These are phyloP conservation scores for Laburnicola sp. DNA, from an alignment of 2,329 filamentous ascomycete genomes.

Conservation along the genomic window DNA sequence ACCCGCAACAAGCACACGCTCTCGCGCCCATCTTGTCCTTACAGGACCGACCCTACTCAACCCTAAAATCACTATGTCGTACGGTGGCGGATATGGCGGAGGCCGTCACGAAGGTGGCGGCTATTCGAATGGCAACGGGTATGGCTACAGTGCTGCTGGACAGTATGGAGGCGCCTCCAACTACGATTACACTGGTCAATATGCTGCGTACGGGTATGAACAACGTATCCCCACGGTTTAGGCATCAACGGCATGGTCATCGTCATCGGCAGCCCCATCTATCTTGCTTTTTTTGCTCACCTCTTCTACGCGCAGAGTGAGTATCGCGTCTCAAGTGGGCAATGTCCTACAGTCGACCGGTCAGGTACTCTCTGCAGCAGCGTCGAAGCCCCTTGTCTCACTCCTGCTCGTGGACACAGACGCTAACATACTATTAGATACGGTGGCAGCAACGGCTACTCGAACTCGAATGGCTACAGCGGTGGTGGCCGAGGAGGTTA, in stretches of 20 bases:
- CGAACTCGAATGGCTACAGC: too few relatives aligned
- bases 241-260: slow-evolving; percentile 45
- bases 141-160: slow-evolving; percentile 49
- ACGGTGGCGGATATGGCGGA: slow-evolving; percentile 56
- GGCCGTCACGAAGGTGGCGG: slow-evolving; percentile 53
- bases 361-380: slow-evolving; percentile 32
- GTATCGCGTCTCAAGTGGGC: slow-evolving; percentile 29
- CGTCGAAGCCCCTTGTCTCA: slow-evolving; percentile 35
- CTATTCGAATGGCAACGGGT: slow-evolving; percentile 56
- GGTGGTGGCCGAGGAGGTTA: slow-evolving; percentile 24
- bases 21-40: slow-evolving; percentile 29
- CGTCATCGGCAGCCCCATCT: slow-evolving; percentile 32
- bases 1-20: slow-evolving; percentile 23
- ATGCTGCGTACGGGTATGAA: slow-evolving; percentile 51
- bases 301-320: slow-evolving; percentile 35
- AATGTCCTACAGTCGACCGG: slow-evolving; percentile 26
- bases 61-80: slow-evolving; percentile 63
- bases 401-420: neutral
- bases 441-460: slow-evolving; percentile 39
- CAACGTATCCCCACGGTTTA: slow-evolving; percentile 44
- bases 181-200: slow-evolving; percentile 53
- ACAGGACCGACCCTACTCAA: slow-evolving; percentile 24
- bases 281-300: slow-evolving; percentile 34
- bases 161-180: slow-evolving; percentile 52
- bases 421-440: slow-evolving; percentile 32